Evolutionary conservation across 2,329 filamentous ascomycete species (phyloP).

Genomic region (Teratosphaeria destructans): DNA sequence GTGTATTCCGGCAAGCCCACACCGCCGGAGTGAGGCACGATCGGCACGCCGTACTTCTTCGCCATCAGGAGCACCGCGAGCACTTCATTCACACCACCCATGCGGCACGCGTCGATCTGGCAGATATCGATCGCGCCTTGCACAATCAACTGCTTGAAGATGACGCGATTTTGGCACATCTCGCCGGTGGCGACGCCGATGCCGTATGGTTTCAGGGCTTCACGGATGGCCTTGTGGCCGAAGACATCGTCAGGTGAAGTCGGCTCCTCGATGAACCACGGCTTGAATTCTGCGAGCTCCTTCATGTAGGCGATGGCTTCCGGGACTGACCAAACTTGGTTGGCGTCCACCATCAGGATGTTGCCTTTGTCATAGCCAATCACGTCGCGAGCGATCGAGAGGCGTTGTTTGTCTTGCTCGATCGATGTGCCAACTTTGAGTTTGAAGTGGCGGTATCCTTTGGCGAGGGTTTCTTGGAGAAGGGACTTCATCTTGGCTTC

Average conservation of each 20-base stretch:
- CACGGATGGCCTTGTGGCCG: slow-evolving; percentile 74
- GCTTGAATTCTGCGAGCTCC: slow-evolving; percentile 68
- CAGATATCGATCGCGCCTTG: slow-evolving; percentile 74
- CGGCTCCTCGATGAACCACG: slow-evolving; percentile 92
- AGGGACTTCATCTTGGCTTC: slow-evolving; percentile 76
- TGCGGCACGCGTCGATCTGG: slow-evolving; percentile 81
- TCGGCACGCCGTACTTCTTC: slow-evolving; percentile 65
- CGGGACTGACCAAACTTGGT: slow-evolving; percentile 81
- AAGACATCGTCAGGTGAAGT: slow-evolving; percentile 84
- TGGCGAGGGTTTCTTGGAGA: slow-evolving; percentile 62
- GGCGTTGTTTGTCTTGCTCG: slow-evolving; percentile 57
- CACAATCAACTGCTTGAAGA: slow-evolving; percentile 85
- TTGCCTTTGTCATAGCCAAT: slow-evolving; percentile 76
- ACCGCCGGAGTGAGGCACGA: slow-evolving; percentile 81
- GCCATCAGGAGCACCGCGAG: slow-evolving; percentile 83
- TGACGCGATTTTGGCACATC: slow-evolving; percentile 90
- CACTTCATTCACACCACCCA: slow-evolving; percentile 86
- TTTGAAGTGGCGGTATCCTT: slow-evolving; percentile 81
- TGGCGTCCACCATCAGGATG: slow-evolving; percentile 84
- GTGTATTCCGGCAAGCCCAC: slow-evolving; percentile 91
- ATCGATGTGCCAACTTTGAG: slow-evolving; percentile 72
- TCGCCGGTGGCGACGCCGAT: slow-evolving; percentile 86
- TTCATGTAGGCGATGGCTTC: slow-evolving; percentile 84
- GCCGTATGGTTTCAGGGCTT: slow-evolving; percentile 61
- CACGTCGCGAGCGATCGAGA: slow-evolving; percentile 65